Base-by-base conservation (phyloP, 768 basidiomycete species). In the Cystoderma amianthinum region DNA sequence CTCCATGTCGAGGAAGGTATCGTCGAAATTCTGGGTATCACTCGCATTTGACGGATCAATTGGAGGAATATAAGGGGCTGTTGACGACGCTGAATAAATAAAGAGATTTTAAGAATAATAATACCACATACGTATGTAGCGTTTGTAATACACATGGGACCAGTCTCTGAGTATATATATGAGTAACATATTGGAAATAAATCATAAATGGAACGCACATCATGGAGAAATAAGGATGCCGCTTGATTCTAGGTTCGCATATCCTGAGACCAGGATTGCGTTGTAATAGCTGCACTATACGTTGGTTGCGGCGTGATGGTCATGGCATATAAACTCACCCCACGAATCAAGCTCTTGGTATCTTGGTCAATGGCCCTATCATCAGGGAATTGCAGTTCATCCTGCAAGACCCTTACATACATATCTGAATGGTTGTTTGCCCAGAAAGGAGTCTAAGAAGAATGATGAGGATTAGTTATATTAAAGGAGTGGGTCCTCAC, bases 21-120 rank as follows among this genome's bases (percentile, higher is more conserved):
- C 89, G 61, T 98, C 95, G 61, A 98, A 99, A 64, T 98, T 97
- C 60, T 90, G 89, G 49, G 90, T 94, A 74, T 99, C 96, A 53
- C 83, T 82, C 46, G 93, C 93, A 63, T 95, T 90, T 32, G 78
- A 78, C 16, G 88, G 85, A 58, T 94, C 89, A 56, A 92, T 89
- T 21, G 85, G 85, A 12, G 90, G 91, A 55, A 92, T 90, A 72
- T 93, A 92, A 32, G 90, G 90, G 64, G 92, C 88, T 91, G 49
- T 80, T 51, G 19, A 46, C 13, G 42, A 40, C 24, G 19, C 43
- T 45, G 32, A 30, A 20, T 28, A 13, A 42, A 46, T n/a, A n/a
- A n/a, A n/a, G n/a, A 4, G 46, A 33, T 11, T 37, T 24, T 22
- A 13, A 37, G 24, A 9, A 40, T 34, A 34, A 41, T 18, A 49